A percentile compares a stretch with the other conserved stretches of the same genome.
phyloP scores from a whole-genome alignment of 106 monocot genomes.

The Dioscorea alata region DNA sequence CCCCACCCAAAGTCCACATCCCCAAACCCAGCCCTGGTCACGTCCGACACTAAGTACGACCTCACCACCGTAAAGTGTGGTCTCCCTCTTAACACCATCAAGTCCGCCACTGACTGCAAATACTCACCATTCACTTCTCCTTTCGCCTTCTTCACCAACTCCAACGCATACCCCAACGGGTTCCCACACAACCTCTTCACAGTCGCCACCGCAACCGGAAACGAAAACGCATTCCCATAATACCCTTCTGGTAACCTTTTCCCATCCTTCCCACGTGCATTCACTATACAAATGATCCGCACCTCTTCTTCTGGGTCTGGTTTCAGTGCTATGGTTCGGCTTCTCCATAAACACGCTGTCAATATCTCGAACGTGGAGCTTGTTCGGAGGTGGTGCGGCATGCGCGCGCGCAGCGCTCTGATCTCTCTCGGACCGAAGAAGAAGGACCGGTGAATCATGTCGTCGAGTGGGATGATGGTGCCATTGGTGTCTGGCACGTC shows the following conservation, averaged over 20 bases:
- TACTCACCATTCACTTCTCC: conserved; percentile 5
- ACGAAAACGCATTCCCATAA: conserved; percentile 23
- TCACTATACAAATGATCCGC: conserved; percentile 4
- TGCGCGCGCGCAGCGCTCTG: neutral
- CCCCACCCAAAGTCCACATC: conserved; percentile 11
- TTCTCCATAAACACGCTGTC: conserved; percentile 15
- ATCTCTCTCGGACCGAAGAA: conserved; percentile 10
- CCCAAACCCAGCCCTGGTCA: neutral
- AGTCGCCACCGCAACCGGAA: conserved; percentile 4
- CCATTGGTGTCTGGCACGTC: neutral
- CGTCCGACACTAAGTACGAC: conserved; percentile 4
- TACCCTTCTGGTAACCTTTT: conserved; percentile 6
- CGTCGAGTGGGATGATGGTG: neutral
- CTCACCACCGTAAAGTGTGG: neutral
- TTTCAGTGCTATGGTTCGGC: conserved; percentile 6
- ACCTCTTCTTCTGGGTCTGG: conserved; percentile 2
- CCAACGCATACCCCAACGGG: conserved; percentile 10
- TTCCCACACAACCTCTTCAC: conserved; percentile 3
- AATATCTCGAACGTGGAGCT: conserved; percentile 14
- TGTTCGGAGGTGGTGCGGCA: neutral
- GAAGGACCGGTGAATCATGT: conserved; percentile 2
- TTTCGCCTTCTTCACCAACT: conserved; percentile 11
- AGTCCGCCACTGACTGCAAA: conserved; percentile 11
- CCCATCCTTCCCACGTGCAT: neutral
- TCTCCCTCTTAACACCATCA: conserved; percentile 4